phyloP scores from a whole-genome alignment of 495 filamentous ascomycete genomes.

The Barbatosphaeria neglecta region DNA sequence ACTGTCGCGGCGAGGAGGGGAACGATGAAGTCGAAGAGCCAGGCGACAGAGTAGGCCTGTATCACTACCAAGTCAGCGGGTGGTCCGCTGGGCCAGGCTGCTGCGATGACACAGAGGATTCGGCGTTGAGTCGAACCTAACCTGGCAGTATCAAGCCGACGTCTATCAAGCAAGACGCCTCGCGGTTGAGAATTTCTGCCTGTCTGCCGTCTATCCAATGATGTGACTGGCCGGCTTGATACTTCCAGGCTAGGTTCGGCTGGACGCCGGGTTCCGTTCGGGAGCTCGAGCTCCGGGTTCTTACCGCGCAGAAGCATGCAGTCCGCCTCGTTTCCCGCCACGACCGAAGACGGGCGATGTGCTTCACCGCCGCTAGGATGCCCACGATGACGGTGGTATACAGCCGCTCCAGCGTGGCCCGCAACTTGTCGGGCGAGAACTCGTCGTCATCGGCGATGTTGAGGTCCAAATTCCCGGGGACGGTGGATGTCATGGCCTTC shows the following conservation, averaged over 20 bases:
- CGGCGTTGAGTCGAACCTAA: too few species aligned
- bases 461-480: constrained; percentile 55
- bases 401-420: constrained; percentile 68
- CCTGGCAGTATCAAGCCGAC: too few species aligned
- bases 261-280: too few species aligned
- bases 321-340: constrained; percentile 69
- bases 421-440: constrained; percentile 77
- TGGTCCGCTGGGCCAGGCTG: background rate
- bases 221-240: too few species aligned
- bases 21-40: constrained; percentile 64
- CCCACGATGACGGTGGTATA: constrained; percentile 75
- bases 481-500: constrained; percentile 46
- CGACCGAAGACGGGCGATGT: constrained; percentile 64
- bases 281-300: too few species aligned
- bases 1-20: constrained; percentile 45
- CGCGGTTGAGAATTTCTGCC: too few species aligned
- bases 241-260: too few species aligned
- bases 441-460: constrained; percentile 72
- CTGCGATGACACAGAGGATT: too few species aligned
- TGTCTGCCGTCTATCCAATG: too few species aligned
- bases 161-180: too few species aligned
- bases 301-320: constrained; percentile 50
- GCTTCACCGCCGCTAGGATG: constrained; percentile 53
- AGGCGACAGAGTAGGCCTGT: constrained; percentile 62
- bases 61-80: background rate